phyloP scores from a whole-genome alignment of 192 early-diverging fungal species.

The Coemansia sp. region DNA sequence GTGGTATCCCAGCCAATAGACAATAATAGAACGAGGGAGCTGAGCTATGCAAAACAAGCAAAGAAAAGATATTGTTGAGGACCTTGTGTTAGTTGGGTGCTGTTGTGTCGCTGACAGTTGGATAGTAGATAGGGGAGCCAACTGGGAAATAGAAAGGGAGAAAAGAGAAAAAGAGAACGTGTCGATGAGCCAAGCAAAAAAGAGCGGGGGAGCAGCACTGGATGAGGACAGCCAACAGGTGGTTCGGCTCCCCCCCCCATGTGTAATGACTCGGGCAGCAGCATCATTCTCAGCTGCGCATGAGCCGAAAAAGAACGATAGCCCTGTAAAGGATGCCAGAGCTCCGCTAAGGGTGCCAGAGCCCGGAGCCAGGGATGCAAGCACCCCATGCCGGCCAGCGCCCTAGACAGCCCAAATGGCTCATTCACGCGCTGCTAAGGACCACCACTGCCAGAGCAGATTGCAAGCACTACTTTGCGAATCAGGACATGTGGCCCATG shows the following conservation, averaged over 20 bases:
- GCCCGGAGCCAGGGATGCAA: background rate
- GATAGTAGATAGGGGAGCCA: background rate
- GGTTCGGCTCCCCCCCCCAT: constrained; percentile 1
- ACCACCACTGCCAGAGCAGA: background rate
- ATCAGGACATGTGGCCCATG: background rate
- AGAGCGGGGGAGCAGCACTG: background rate
- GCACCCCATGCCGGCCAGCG: background rate
- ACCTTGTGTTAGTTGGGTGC: background rate
- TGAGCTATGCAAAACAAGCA: background rate
- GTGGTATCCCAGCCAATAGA: background rate
- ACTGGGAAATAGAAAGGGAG: background rate
- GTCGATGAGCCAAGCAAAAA: background rate
- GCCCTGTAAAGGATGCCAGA: background rate
- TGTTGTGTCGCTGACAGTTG: background rate
- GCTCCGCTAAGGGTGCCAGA: background rate
- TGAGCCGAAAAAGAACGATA: constrained; percentile 3
- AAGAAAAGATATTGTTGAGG: background rate
- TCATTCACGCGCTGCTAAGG: background rate
- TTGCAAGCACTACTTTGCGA: background rate
- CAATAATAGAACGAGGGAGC: background rate
- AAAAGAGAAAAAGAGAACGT: background rate
- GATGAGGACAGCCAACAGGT: background rate
- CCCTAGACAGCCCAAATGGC: background rate
- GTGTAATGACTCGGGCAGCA: constrained; percentile 1
- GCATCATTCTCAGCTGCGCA: constrained; percentile 8